phyloP scores from a whole-genome alignment of 345 rosid genomes.

The Salix purpurea region DNA sequence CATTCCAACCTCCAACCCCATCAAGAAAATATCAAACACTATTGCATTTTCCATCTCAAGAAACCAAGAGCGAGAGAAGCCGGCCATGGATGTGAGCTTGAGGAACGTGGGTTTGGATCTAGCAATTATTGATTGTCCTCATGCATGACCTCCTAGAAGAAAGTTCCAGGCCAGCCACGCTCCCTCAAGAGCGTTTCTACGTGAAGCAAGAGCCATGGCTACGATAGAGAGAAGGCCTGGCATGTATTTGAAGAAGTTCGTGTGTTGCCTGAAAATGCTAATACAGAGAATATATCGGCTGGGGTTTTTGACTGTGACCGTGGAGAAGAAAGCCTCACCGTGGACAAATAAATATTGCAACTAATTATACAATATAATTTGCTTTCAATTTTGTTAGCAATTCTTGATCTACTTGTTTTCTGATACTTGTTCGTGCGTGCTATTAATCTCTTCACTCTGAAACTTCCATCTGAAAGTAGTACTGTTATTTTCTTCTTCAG shows the following conservation, averaged over 20 bases:
- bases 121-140: not conserved
- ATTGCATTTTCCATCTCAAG: not conserved
- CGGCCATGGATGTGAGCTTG: not conserved
- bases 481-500: no score
- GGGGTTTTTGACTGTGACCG: not conserved
- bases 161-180: not conserved
- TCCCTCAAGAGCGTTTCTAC: conserved; percentile 10
- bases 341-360: no score
- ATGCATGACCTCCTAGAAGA: not conserved
- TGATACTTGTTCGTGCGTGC: no score
- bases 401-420: no score
- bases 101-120: conserved; percentile 9
- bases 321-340: no score
- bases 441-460: no score
- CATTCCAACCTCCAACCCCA: not conserved
- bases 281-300: conserved; percentile 3
- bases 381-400: no score
- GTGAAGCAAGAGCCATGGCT: conserved; percentile 12
- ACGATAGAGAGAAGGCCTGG: conserved; percentile 18
- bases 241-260: conserved; percentile 13
- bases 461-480: no score
- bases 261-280: conserved; percentile 9
- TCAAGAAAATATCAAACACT: not conserved
- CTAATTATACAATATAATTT: no score
- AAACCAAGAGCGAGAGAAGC: not conserved